A percentile compares a stretch with the other conserved stretches of the same genome.
Evolutionary conservation across 148 eudicot species (phyloP).

Genomic region (Limonium bicolor): DNA sequence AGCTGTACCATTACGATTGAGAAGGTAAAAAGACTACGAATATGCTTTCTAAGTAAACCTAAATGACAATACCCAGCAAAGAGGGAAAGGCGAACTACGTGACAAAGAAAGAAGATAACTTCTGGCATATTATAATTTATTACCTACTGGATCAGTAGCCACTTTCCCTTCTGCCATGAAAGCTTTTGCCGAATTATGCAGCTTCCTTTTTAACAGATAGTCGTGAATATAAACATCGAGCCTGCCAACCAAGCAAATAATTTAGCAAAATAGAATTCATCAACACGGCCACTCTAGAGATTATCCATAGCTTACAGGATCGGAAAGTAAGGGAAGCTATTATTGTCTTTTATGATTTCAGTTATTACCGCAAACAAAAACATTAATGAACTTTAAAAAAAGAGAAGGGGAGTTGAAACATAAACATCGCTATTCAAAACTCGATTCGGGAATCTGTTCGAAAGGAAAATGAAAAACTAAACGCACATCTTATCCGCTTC

Average conservation of each 20-base stretch:
- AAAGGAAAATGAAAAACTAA: not conserved
- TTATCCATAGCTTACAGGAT: not conserved
- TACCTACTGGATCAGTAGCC: slow-evolving; percentile 98
- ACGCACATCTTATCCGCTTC: slow-evolving; percentile 47
- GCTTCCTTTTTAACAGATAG: slow-evolving; percentile 79
- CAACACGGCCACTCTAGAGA: not conserved
- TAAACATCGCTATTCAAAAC: no score
- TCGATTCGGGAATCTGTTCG: not conserved
- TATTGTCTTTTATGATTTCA: not conserved
- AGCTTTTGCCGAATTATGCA: slow-evolving; percentile 89
- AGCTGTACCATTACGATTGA: slow-evolving; percentile 24
- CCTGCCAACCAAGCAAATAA: slow-evolving; percentile 27
- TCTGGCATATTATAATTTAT: slow-evolving; percentile 10
- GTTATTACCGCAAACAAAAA: not conserved
- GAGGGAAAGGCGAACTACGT: no score
- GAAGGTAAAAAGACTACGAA: not conserved
- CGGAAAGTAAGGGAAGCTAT: not conserved
- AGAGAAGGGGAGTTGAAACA: no score
- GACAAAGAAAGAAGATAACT: not conserved
- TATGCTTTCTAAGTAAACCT: not conserved
- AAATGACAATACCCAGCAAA: no score
- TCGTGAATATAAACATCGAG: slow-evolving; percentile 97
- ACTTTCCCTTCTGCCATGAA: slow-evolving; percentile 99
- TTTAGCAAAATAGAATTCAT: not conserved
- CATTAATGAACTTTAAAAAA: not conserved